Evolutionary conservation across 768 basidiomycete genomes (phyloP).

Genomic region (Phlegmacium glaucopus): DNA sequence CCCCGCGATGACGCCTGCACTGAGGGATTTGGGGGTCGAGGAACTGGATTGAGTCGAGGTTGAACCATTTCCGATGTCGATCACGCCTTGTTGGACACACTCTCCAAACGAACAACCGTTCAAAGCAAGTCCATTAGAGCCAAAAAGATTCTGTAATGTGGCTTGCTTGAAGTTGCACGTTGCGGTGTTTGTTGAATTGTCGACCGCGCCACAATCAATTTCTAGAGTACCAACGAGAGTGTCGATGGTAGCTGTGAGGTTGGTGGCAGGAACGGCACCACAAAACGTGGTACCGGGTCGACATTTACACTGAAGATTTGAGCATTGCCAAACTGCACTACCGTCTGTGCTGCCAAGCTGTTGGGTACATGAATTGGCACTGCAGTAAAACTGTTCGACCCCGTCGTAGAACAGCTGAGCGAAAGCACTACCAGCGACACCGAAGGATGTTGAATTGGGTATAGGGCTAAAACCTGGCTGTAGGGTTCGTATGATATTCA

Average conservation of each 20-base stretch:
- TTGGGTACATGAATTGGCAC: conserved; percentile 70
- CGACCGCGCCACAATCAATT: conserved; percentile 59
- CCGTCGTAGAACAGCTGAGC: conserved; percentile 78
- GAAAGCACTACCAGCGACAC: conserved; percentile 46
- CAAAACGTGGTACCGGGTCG: conserved; percentile 71
- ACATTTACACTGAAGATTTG: conserved; percentile 74
- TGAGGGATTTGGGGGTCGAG: conserved; percentile 44
- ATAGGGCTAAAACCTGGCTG: conserved; percentile 67
- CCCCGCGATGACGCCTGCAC: conserved; percentile 87
- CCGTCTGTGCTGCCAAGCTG: conserved; percentile 32
- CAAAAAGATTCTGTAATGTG: conserved; percentile 67
- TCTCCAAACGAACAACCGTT: conserved; percentile 82
- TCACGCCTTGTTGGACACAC: conserved; percentile 78
- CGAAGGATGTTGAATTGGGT: conserved; percentile 59
- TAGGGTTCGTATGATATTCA: conserved; percentile 79
- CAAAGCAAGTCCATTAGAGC: conserved; percentile 65
- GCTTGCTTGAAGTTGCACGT: conserved; percentile 78
- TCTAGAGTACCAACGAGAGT: conserved; percentile 58
- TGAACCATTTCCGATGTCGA: conserved; percentile 50
- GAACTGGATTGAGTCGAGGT: conserved; percentile 23
- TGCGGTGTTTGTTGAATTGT: conserved; percentile 41
- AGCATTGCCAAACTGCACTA: conserved; percentile 65
- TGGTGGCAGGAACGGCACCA: conserved; percentile 41
- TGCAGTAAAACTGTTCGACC: conserved; percentile 86
- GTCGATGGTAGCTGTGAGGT: conserved; percentile 66